phyloP scores from a whole-genome alignment of 2,329 filamentous ascomycete genomes.

The Chaetomium strumarium region DNA sequence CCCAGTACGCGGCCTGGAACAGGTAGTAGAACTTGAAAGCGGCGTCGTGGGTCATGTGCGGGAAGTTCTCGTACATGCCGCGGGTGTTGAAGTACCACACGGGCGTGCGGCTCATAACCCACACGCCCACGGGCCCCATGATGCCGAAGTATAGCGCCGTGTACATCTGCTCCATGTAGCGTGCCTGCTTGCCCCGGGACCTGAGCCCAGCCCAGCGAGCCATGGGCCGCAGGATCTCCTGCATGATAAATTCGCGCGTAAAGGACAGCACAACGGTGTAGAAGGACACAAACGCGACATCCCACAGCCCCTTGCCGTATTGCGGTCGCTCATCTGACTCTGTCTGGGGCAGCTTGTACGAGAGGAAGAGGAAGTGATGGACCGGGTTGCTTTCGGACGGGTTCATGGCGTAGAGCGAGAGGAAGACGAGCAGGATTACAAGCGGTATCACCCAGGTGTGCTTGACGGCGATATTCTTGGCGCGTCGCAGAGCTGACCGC shows the following conservation, averaged over 20 bases:
- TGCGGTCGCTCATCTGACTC: constrained; percentile 47
- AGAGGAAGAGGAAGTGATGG: constrained; percentile 79
- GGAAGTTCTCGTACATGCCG: constrained; percentile 85
- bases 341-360: constrained; percentile 64
- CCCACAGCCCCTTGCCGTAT: constrained; percentile 84
- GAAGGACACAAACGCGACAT: constrained; percentile 81
- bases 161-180: constrained; percentile 96
- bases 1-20: constrained; percentile 91
- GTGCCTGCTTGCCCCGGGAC: constrained; percentile 70
- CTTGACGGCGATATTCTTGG: constrained; percentile 46
- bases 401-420: constrained; percentile 65
- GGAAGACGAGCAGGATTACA: constrained; percentile 56
- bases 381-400: constrained; percentile 74
- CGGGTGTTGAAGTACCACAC: constrained; percentile 94
- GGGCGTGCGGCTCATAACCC: constrained; percentile 84
- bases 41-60: constrained; percentile 73
- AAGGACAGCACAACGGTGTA: constrained; percentile 88
- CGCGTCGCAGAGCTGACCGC: constrained; percentile 48
- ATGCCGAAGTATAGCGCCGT: constrained; percentile 85
- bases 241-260: constrained; percentile 94
- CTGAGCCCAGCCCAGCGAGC: constrained; percentile 64
- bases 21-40: constrained; percentile 94
- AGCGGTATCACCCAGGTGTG: constrained; percentile 63
- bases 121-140: constrained; percentile 77
- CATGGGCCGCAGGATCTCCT: constrained; percentile 73